A percentile compares a stretch with the other conserved stretches of the same genome.
Evolutionary conservation across 2,329 filamentous ascomycete genomes (phyloP).

Genomic region (Zarea fungicola): DNA sequence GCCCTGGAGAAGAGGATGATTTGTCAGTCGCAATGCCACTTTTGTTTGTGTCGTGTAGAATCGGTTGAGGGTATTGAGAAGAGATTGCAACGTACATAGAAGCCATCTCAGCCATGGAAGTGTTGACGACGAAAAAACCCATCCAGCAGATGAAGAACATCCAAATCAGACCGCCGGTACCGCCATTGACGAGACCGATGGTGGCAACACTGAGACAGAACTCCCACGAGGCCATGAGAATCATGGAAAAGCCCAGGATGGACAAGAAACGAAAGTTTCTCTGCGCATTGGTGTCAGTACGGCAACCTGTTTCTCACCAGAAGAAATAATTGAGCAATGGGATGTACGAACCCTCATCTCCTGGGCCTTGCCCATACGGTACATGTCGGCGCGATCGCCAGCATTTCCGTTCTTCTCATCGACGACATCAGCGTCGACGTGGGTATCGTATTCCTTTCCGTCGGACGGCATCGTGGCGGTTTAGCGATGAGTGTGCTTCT

Average conservation of each 20-base stretch:
- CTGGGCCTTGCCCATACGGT: slow-evolving; percentile 44
- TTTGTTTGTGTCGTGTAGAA: no score
- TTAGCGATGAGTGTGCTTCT: no score
- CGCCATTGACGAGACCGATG: slow-evolving; percentile 33
- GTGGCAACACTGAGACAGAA: slow-evolving; percentile 26
- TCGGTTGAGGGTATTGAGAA: no score
- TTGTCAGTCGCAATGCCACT: not conserved
- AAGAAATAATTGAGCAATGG: not conserved
- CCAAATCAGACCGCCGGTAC: slow-evolving; percentile 42
- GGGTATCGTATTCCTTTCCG: slow-evolving; percentile 1
- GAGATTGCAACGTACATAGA: slow-evolving; percentile 41
- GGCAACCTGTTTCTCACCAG: not conserved
- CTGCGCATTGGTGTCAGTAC: slow-evolving; percentile 16
- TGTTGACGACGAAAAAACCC: slow-evolving; percentile 33
- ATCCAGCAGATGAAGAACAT: slow-evolving; percentile 35
- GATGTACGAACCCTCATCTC: slow-evolving; percentile 34
- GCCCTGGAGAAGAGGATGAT: slow-evolving; percentile 27
- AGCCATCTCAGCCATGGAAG: slow-evolving; percentile 45
- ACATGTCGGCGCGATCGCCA: slow-evolving; percentile 39
- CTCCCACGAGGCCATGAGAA: slow-evolving; percentile 42
- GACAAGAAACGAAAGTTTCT: slow-evolving; percentile 41
- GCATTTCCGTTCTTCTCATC: slow-evolving; percentile 24
- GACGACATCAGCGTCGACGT: slow-evolving; percentile 16
- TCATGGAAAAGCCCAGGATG: slow-evolving; percentile 43
- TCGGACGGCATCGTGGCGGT: not conserved